These are phyloP conservation scores for Aegle marmelos DNA, from an alignment of 345 rosid species.

Conservation along the genomic window DNA sequence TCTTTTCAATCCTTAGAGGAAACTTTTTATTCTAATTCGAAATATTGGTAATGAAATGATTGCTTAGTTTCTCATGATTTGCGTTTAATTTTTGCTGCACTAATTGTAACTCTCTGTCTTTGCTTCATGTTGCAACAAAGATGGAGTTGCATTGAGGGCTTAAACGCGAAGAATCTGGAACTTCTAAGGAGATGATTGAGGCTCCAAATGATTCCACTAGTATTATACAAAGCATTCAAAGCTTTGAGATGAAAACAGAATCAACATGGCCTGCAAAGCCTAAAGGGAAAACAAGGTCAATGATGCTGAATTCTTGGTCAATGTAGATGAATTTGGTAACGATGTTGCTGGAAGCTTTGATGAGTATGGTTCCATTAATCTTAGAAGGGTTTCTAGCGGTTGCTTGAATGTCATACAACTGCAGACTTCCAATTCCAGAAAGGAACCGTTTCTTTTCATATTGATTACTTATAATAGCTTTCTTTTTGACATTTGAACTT, in stretches of 20 bases:
- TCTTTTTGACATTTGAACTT: neutral
- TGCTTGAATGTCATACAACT: neutral
- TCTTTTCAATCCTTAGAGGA: too few relatives aligned
- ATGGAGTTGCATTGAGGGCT: neutral
- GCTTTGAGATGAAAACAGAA: neutral
- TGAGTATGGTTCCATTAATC: slow-evolving; percentile 8
- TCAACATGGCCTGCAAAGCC: neutral
- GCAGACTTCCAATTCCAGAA: neutral
- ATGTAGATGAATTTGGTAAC: slow-evolving; percentile 8
- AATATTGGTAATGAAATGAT: neutral
- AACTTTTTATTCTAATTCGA: neutral
- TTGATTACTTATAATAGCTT: neutral
- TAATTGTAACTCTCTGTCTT: neutral
- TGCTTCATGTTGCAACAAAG: neutral
- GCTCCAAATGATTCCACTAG: neutral
- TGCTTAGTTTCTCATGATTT: neutral
- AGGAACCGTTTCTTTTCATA: neutral
- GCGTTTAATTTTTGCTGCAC: neutral
- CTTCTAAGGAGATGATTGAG: neutral
- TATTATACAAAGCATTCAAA: neutral
- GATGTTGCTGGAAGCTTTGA: neutral
- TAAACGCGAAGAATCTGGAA: neutral
- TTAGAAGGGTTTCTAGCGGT: neutral
- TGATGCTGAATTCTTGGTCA: neutral
- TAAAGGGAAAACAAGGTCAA: neutral